Percentiles rank a stretch among this genome's conserved stretches.
Conservation (phyloP, 2,329 filamentous ascomycete species). For the Aspergillus ochraceus region DNA sequence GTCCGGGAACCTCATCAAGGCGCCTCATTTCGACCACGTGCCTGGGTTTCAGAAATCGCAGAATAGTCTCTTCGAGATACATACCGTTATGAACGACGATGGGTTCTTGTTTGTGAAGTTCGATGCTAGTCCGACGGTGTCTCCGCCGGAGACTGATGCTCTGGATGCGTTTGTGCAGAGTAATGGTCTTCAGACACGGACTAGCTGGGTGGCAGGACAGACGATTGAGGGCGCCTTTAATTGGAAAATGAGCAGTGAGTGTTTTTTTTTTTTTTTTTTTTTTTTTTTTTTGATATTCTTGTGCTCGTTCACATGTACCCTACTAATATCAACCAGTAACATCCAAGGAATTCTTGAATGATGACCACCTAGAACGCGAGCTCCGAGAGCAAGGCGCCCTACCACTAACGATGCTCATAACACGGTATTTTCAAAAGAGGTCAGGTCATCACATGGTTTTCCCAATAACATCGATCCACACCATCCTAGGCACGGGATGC, state of each 20-base stretch:
- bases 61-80: constrained; percentile 54
- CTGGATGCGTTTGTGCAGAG: constrained; percentile 15
- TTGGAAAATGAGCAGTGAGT: constrained; percentile 35
- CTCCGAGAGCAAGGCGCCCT: background rate
- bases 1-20: constrained; percentile 59
- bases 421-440: background rate
- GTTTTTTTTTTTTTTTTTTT: too few species aligned
- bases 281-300: background rate
- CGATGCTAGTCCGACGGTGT: constrained; percentile 9
- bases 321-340: constrained; percentile 3
- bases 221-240: constrained; percentile 31
- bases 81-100: constrained; percentile 19
- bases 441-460: constrained; percentile 16
- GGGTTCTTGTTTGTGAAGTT: constrained; percentile 33
- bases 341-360: background rate
- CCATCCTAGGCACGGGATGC: constrained; percentile 16
- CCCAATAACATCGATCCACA: constrained; percentile 25
- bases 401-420: background rate
- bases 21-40: constrained; percentile 58
- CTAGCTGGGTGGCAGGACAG: constrained; percentile 29
- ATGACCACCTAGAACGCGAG: background rate
- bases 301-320: background rate
- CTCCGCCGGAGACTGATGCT: background rate
- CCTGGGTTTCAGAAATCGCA: constrained; percentile 57
- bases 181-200: constrained; percentile 10